phyloP scores from a whole-genome alignment of 2,329 filamentous ascomycete species.

The Biscogniauxia mediterranea region DNA sequence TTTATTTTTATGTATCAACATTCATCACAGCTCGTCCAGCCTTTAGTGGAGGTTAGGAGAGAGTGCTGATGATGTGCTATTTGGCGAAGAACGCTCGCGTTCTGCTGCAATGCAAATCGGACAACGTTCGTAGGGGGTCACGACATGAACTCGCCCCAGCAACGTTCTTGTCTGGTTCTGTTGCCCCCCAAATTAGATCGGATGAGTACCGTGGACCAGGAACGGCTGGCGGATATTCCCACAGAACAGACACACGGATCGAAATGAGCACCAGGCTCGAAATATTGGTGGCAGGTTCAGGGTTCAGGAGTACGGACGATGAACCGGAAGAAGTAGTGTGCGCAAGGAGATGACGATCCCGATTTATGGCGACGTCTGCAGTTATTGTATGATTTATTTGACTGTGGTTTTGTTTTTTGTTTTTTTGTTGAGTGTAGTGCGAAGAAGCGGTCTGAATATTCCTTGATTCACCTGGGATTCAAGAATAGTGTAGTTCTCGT shows the following conservation, averaged over 20 bases:
- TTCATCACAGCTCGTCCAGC: conserved; percentile 9
- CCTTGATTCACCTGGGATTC: conserved; percentile 21
- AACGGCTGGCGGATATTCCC: conserved; percentile 5
- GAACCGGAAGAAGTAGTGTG: background rate
- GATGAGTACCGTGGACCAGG: conserved; percentile 7
- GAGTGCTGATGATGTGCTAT: conserved; percentile 5
- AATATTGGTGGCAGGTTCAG: background rate
- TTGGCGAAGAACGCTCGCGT: conserved; percentile 2
- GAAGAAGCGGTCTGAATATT: conserved; percentile 29
- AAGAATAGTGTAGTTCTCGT: conserved; percentile 23
- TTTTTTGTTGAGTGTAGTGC: conserved; percentile 15
- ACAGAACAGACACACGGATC: background rate
- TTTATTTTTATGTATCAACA: conserved; percentile 9
- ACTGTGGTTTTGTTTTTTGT: conserved; percentile 2
- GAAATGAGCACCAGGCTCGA: background rate
- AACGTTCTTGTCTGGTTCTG: conserved; percentile 3
- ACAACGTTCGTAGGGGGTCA: conserved; percentile 1
- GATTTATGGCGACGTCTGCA: conserved; percentile 6
- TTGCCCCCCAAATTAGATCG: conserved; percentile 2
- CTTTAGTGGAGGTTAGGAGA: conserved; percentile 8
- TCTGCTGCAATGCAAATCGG: conserved; percentile 4
- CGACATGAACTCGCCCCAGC: conserved; percentile 8
- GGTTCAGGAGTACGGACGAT: background rate
- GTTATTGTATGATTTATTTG: conserved; percentile 8
- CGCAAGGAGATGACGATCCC: background rate